Base-by-base conservation (phyloP, 257 asterid genomes). In the Echium plantagineum region DNA sequence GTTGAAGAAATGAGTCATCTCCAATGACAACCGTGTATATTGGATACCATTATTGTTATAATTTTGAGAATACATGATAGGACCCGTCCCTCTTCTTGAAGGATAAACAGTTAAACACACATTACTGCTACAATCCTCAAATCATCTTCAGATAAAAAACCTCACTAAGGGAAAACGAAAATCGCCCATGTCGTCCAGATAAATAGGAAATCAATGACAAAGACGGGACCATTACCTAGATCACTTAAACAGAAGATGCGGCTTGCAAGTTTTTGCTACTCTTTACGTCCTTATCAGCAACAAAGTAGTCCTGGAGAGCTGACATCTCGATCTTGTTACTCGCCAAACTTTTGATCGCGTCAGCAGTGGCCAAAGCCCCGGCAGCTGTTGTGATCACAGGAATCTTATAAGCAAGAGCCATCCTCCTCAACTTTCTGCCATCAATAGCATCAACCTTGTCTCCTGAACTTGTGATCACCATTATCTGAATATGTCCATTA, bases 281-380 rank as follows among this genome's bases (percentile, higher is more conserved):
- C 63, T 71, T 67, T 21, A 31, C 59, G 60, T 71, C 77, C 17
- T 63, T 64, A 52, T 66, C 78, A 21, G 49, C 60, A 56, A 46
- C 54, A 59, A 93, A 89, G 76, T 93, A 93, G 55, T 93, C 99
- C 87, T 93, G 99, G 48, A 93, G 94, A 51, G 99, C 95, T 15
- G 77, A 16, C 96, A 89, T 83, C 69, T 89, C 87, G 58, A 93
- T 83, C 81, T 86, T 81, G 67, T 73, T 93, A 67, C 76, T 52
- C 62, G 75, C 81, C 79, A 93, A 67, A 85, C 97, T 89, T 81
- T 75, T 89, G 26, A 93, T 89, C 5, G 99, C 95, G 64, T 77
- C 91, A 0, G 99, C 97, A 2, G 99, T 86, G 13, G 99, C 99
- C 83, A 89, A 56, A 15, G 91, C 97, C n/a, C 97, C 99, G 1